Evolutionary conservation across 2,329 filamentous ascomycete genomes (phyloP), one percentile per base, ranked within the genome.

Genomic region (Neocucurbitaria cava): DNA sequence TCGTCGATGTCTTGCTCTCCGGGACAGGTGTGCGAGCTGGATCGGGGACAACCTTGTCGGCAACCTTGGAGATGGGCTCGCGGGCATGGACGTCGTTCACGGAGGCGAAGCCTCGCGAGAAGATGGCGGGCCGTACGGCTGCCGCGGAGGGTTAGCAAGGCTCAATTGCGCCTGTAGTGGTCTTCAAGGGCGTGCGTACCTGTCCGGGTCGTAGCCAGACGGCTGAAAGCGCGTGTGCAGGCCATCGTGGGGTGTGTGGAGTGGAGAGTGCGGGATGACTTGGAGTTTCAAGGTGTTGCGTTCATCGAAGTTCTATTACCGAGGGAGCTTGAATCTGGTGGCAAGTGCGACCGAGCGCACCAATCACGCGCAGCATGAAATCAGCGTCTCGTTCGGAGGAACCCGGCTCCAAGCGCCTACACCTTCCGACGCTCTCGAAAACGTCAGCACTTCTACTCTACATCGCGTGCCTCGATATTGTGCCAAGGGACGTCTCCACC

Each of bases 1-100:
- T 80, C 45, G 85, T 84, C 44, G 86, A 83, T 31, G 86, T 83
- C 76, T 89, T 75, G 62, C 75, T 79, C 77, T 80, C 75, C 52
- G 82, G 76, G 26, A 78, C 65, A 20, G 72, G 64, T 23, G 62
- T 57, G 40, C 61, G 56, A 36, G 69, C 54, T 2, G 66, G 55
- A 49, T 73, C 61, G 15, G 69, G 70, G 10, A 58, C 62, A 31
- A 66, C 71, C 49, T 56, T 63, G 49, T 74, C 72, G 33, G 56
- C 68, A 26, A 58, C 40, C 62, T 73, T 72, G 49, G 71, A 69
- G 53, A 73, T 56, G 46, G 72, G 72, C 36, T 74, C 71, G 57
- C 69, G 67, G 46, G 70, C 64, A 39, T 61, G 46, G 36, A 68
- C 63, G 57, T 74, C 72, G 61, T 52, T 62, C 40, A 77, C 73